A percentile compares a stretch with the other conserved stretches of the same genome.
Evolutionary conservation across 2,329 filamentous ascomycete species (phyloP).

Genomic region (Myriosclerotinia duriaeana): DNA sequence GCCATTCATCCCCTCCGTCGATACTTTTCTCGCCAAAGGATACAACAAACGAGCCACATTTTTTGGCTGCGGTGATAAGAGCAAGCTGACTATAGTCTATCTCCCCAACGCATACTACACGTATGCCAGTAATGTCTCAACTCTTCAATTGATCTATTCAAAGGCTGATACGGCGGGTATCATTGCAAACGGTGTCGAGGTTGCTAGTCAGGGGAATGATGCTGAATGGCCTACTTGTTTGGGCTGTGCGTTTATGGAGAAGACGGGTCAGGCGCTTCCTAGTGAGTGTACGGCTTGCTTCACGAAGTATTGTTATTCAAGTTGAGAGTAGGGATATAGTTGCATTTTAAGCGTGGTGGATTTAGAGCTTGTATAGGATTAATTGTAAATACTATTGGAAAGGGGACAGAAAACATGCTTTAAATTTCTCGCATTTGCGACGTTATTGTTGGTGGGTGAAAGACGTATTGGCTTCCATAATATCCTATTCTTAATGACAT

Average conservation of each 20-base stretch:
- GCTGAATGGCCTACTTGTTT: conserved; percentile 44
- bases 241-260: conserved; percentile 45
- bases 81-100: conserved; percentile 35
- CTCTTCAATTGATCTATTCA: conserved; percentile 42
- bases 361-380: conserved; percentile 1
- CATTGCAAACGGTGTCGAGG: conserved; percentile 44
- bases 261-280: conserved; percentile 40
- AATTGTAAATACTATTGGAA: not conserved
- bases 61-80: conserved; percentile 46
- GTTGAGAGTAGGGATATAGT: not conserved
- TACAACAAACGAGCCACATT: conserved; percentile 40
- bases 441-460: no score
- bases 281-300: conserved; percentile 44
- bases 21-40: conserved; percentile 41
- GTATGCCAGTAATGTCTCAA: conserved; percentile 40
- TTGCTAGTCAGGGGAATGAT: conserved; percentile 42
- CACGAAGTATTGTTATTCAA: conserved; percentile 43
- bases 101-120: conserved; percentile 47
- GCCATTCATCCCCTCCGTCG: conserved; percentile 46
- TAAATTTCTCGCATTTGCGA: no score
- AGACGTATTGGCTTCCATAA: no score
- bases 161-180: conserved; percentile 42
- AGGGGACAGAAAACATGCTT: no score
- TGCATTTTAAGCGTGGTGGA: not conserved
- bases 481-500: not conserved